A percentile compares a stretch with the other conserved stretches of the same genome.
Evolutionary conservation across 2,329 filamentous ascomycete species (phyloP).

Genomic region (Alternaria tenuissima): DNA sequence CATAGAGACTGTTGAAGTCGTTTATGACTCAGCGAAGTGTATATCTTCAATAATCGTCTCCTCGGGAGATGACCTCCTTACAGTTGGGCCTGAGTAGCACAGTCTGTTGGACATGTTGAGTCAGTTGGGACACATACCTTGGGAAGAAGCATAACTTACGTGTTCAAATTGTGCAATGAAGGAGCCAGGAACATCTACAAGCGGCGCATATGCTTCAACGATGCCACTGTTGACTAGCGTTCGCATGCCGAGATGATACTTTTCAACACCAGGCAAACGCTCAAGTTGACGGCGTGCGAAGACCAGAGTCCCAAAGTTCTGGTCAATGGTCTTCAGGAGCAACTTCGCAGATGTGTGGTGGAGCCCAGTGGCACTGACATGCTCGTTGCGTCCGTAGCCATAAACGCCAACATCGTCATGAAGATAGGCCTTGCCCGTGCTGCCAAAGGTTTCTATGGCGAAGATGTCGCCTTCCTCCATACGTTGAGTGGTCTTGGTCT

Average conservation of each 20-base stretch:
- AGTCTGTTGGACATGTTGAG: slow-evolving; percentile 31
- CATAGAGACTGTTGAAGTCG: slow-evolving; percentile 29
- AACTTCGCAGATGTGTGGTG: slow-evolving; percentile 82
- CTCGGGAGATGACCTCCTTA: slow-evolving; percentile 87
- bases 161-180: slow-evolving; percentile 96
- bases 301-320: slow-evolving; percentile 91
- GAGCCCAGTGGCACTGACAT: slow-evolving; percentile 75
- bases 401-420: slow-evolving; percentile 73
- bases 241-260: slow-evolving; percentile 90
- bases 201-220: slow-evolving; percentile 86
- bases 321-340: slow-evolving; percentile 85
- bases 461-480: slow-evolving; percentile 98
- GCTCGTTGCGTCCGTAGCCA: slow-evolving; percentile 73
- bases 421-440: slow-evolving; percentile 85
- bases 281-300: slow-evolving; percentile 91
- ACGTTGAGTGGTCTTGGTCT: slow-evolving; percentile 82
- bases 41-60: slow-evolving; percentile 75
- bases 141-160: slow-evolving; percentile 63
- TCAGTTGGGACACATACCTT: background rate
- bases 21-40: background rate
- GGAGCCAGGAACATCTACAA: slow-evolving; percentile 89
- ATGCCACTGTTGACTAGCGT: slow-evolving; percentile 81
- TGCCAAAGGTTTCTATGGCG: slow-evolving; percentile 95
- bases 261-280: slow-evolving; percentile 79
- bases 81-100: slow-evolving; percentile 56